Percentiles rank a stretch among this genome's conserved stretches.
These are phyloP conservation scores for Gymnopilus dilepis DNA, from an alignment of 768 basidiomycete species.

Conservation along the genomic window DNA sequence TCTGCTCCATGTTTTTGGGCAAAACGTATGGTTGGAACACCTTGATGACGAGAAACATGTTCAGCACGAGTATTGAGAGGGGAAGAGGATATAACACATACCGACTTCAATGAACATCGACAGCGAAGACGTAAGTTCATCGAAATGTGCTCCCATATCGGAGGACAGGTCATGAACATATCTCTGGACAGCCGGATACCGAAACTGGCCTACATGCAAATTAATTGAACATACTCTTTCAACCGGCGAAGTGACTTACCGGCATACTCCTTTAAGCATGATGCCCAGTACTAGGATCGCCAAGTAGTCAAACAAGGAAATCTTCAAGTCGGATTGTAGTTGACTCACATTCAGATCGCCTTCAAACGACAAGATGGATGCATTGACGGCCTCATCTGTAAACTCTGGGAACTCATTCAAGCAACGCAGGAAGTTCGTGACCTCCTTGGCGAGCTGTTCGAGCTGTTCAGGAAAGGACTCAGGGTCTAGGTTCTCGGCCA, in stretches of 20 bases:
- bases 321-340: conserved; percentile 2
- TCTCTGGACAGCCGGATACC: conserved; percentile 71
- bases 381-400: conserved; percentile 72
- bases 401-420: conserved; percentile 84
- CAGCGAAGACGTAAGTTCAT: conserved; percentile 69
- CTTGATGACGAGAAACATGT: conserved; percentile 36
- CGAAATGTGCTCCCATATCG: conserved; percentile 79
- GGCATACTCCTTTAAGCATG: conserved; percentile 67
- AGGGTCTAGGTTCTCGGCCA: conserved; percentile 62
- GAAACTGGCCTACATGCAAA: conserved; percentile 69
- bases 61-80: background rate
- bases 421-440: conserved; percentile 70
- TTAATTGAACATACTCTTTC: background rate
- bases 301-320: background rate
- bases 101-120: conserved; percentile 80
- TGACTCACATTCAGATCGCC: conserved; percentile 65
- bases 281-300: conserved; percentile 69
- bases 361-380: conserved; percentile 69
- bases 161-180: conserved; percentile 75
- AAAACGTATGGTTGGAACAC: conserved; percentile 78
- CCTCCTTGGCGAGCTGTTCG: conserved; percentile 64
- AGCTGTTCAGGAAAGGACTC: conserved; percentile 73
- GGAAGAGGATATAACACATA: conserved; percentile 31
- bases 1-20: conserved; percentile 74
- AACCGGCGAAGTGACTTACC: conserved; percentile 40